Conservation (phyloP, 2,329 filamentous ascomycete species). For the Penicillium expansum region DNA sequence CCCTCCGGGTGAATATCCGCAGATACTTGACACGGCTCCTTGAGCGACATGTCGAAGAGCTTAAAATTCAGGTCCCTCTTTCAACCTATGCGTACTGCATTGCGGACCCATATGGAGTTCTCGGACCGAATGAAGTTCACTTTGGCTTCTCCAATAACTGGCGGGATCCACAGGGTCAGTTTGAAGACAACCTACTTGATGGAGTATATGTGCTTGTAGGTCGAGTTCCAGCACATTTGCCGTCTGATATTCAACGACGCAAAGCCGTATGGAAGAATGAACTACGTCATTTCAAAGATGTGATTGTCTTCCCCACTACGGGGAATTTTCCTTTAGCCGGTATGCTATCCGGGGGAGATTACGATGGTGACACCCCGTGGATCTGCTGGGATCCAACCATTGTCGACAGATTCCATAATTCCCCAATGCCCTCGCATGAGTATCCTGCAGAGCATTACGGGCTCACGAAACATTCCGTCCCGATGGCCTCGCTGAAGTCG, state of each 20-base stretch:
- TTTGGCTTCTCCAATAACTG: constrained; percentile 53
- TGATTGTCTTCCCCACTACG: constrained; percentile 56
- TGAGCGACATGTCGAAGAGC: constrained; percentile 43
- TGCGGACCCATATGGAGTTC: constrained; percentile 53
- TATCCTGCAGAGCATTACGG: constrained; percentile 46
- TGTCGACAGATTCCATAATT: constrained; percentile 53
- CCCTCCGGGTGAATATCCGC: constrained; percentile 42
- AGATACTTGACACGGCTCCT: constrained; percentile 43
- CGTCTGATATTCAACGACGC: constrained; percentile 59
- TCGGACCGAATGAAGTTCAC: constrained; percentile 56
- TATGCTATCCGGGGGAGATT: constrained; percentile 64
- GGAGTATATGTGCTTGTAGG: constrained; percentile 54
- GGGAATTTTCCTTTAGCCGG: constrained; percentile 55
- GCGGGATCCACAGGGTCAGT: constrained; percentile 34
- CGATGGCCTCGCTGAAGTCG: constrained; percentile 41
- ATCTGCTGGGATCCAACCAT: constrained; percentile 58
- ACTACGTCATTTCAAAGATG: constrained; percentile 55
- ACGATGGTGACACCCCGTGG: constrained; percentile 62
- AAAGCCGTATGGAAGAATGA: constrained; percentile 50
- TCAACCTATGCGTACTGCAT: constrained; percentile 58
- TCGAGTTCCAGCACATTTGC: constrained; percentile 56
- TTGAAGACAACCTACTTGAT: constrained; percentile 47
- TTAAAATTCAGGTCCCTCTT: constrained; percentile 49
- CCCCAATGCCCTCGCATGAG: constrained; percentile 41
- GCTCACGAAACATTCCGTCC: constrained; percentile 46